Base-by-base conservation (phyloP, 352 stramenopile species). In the Phytophthora podocarpi region DNA sequence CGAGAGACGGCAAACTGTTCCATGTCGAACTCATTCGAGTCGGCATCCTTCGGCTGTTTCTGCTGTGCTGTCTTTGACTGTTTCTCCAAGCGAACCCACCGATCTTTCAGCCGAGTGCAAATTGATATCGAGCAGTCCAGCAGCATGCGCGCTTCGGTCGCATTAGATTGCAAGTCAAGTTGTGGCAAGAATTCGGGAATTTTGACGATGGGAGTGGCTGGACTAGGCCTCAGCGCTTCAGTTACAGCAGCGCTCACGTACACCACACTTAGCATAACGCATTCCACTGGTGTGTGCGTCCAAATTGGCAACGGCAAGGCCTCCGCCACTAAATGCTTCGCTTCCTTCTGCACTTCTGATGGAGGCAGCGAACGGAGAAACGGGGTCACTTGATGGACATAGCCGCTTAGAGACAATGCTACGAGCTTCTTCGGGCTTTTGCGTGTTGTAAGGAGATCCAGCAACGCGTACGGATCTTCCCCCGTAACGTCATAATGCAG, bases 401-500 rank as follows among this genome's bases (percentile, higher is more conserved):
- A 30, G 5, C 58, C 40, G 21, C 39, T 67, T 35, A 55, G 46
- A 35, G 37, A 65, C 5, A 69, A 26, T 5, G 39, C 53, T 27
- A 59, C n/a, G 1, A 72, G 35, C 16, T 80, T 78, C 59, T 87
- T 87, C 30, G 64, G 50, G 26, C 70, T 73, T 55, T 82, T 83
- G 3, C 54, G 67, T 3, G 67, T 74, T 27, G 79, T 87, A 13
- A 93, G 48, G n/a, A 75, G 36, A n/a, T 93, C 84, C n/a, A 94
- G 59, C 26, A 94, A 50, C 12, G 65, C 61, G 35, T 93, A 94
- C 15, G 77, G 77, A 37, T 96, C 78, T 61, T 86, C 79, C 4
- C 74, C 79, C 10, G 77, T 86, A 12, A 96, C 32, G 37, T 96
- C 87, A 50, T 85, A 96, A 9, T 80, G 82, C 28, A 94, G 36